These are phyloP conservation scores for Daedaleopsis nitida DNA, from an alignment of 768 basidiomycete species.

Conservation along the genomic window DNA sequence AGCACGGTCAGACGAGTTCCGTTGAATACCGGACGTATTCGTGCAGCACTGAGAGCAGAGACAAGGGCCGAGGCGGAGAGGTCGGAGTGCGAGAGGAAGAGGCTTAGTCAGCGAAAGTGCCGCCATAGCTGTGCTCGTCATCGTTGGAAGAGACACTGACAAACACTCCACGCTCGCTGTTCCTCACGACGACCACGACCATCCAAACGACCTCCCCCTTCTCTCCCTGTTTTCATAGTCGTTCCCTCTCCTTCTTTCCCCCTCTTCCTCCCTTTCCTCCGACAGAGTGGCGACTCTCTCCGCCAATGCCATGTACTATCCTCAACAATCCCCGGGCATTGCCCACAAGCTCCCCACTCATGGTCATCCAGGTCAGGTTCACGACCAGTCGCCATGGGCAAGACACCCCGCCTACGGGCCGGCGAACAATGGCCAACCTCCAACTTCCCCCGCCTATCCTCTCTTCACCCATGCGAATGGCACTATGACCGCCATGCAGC, in stretches of 20 bases:
- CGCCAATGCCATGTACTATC: constrained; percentile 74
- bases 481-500: constrained; percentile 53
- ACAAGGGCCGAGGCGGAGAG: constrained; percentile 3
- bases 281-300: constrained; percentile 25
- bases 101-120: constrained; percentile 16
- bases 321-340: constrained; percentile 82
- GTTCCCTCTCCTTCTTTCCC: constrained; percentile 16
- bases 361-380: constrained; percentile 40
- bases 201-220: constrained; percentile 12
- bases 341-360: constrained; percentile 74
- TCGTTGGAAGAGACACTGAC: constrained; percentile 23
- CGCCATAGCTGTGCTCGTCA: constrained; percentile 25
- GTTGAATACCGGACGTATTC: background rate
- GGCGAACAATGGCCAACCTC: constrained; percentile 54
- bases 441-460: constrained; percentile 73
- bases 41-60: background rate
- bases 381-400: constrained; percentile 73
- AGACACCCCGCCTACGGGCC: constrained; percentile 57
- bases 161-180: constrained; percentile 29
- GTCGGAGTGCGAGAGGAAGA: constrained; percentile 1
- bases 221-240: constrained; percentile 19
- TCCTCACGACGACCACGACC: constrained; percentile 29
- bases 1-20: background rate
- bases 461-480: constrained; percentile 73
- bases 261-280: background rate